phyloP scores from a whole-genome alignment of 441 rosid genomes.

The Erysimum pusillum region DNA sequence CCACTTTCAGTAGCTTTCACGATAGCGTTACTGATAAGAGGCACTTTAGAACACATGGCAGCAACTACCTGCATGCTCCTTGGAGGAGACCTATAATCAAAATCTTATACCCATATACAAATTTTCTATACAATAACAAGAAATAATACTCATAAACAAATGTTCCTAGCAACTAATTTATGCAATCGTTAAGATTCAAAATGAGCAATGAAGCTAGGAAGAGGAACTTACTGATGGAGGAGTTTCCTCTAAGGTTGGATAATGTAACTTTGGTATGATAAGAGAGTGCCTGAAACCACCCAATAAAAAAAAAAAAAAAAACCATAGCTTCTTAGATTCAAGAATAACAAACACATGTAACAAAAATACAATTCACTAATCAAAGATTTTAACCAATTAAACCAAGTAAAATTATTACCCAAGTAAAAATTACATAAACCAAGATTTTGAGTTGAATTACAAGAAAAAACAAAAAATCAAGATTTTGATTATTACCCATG shows the following conservation, averaged over 20 bases:
- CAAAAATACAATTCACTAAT: background rate
- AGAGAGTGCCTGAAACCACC: slow-evolving; percentile 82
- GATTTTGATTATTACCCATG: slow-evolving; percentile 65
- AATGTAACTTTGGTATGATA: slow-evolving; percentile 87
- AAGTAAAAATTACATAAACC: no score
- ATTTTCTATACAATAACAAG: background rate
- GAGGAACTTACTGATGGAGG: slow-evolving; percentile 88
- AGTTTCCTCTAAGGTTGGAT: slow-evolving; percentile 76
- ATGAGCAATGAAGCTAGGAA: slow-evolving; percentile 22
- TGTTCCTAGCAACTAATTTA: background rate
- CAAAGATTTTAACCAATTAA: background rate
- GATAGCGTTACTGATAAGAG: slow-evolving; percentile 83
- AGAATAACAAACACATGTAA: slow-evolving; percentile 2
- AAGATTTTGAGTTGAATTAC: no score
- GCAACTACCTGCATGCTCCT: slow-evolving; percentile 80
- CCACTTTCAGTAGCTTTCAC: slow-evolving; percentile 84
- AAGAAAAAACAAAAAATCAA: background rate
- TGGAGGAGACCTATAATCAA: slow-evolving; percentile 41
- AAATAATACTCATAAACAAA: background rate
- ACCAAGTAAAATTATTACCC: no score
- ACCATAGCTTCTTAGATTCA: slow-evolving; percentile 7
- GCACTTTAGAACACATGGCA: slow-evolving; percentile 95
- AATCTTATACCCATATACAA: slow-evolving; percentile 34
- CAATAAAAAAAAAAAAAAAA: slow-evolving; percentile 6
- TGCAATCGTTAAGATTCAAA: background rate